These are phyloP conservation scores for Dryadomyces quercivorus DNA, from an alignment of 2,329 filamentous ascomycete genomes.

Conservation along the genomic window DNA sequence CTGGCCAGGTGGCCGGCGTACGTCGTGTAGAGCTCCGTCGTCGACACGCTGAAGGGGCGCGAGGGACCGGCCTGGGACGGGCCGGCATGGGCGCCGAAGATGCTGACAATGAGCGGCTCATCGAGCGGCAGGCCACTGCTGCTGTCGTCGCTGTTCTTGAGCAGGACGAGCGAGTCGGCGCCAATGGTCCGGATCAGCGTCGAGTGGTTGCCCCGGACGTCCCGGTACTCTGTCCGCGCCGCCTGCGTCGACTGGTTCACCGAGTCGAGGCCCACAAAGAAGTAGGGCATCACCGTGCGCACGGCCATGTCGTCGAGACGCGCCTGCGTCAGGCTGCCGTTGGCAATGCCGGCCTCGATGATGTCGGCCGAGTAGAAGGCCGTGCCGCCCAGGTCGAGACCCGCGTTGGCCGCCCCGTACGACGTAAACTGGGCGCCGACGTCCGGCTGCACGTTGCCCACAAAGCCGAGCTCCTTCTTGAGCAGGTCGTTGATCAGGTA, in stretches of 20 bases:
- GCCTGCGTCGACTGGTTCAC: background rate
- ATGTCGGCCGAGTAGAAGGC: slow-evolving; percentile 44
- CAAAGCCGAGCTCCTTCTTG: slow-evolving; percentile 64
- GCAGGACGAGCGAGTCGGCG: slow-evolving; percentile 47
- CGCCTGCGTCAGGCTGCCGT: slow-evolving; percentile 60
- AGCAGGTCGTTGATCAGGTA: slow-evolving; percentile 56
- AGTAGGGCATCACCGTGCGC: slow-evolving; percentile 36
- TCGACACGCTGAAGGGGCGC: slow-evolving; percentile 29
- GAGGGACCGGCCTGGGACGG: slow-evolving; percentile 52
- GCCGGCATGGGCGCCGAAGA: slow-evolving; percentile 56
- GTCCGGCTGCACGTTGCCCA: slow-evolving; percentile 59
- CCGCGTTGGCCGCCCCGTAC: slow-evolving; percentile 45
- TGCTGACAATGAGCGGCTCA: slow-evolving; percentile 33
- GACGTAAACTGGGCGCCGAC: slow-evolving; percentile 53
- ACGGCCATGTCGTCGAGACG: slow-evolving; percentile 58
- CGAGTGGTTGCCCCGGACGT: slow-evolving; percentile 40
- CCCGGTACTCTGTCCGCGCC: slow-evolving; percentile 3
- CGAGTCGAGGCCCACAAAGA: slow-evolving; percentile 16
- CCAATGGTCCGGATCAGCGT: slow-evolving; percentile 39
- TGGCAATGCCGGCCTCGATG: slow-evolving; percentile 36
- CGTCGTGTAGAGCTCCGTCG: background rate
- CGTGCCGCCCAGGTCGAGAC: slow-evolving; percentile 61
- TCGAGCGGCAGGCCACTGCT: slow-evolving; percentile 38
- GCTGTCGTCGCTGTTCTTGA: slow-evolving; percentile 50
- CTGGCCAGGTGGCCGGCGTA: slow-evolving; percentile 45